These are phyloP conservation scores for Pichia sp. DNA, from an alignment of 1,139 yeast genomes.

Conservation along the genomic window DNA sequence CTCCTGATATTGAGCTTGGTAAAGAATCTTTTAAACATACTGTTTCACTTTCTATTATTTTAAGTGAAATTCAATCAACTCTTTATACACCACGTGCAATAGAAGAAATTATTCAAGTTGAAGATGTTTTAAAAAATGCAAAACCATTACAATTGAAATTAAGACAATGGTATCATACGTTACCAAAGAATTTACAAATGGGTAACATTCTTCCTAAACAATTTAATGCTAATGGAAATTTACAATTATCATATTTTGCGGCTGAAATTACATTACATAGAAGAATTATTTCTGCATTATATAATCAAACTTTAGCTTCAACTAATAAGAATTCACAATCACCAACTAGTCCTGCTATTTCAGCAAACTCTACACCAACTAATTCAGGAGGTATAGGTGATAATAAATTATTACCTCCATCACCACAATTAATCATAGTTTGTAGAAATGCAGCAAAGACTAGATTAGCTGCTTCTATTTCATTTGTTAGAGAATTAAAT, in stretches of 20 bases:
- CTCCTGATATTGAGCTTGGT: conserved; percentile 60
- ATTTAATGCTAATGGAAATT: conserved; percentile 56
- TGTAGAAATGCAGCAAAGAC: conserved; percentile 84
- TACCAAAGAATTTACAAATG: conserved; percentile 70
- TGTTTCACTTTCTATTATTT: conserved; percentile 60
- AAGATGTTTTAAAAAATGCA: conserved; percentile 63
- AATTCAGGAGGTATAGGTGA: too few species aligned
- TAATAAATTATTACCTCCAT: conserved; percentile 50
- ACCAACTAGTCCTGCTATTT: neutral
- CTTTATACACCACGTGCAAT: conserved; percentile 68
- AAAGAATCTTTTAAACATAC: conserved; percentile 63
- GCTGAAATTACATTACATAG: conserved; percentile 82
- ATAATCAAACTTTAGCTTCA: conserved; percentile 7
- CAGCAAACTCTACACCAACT: neutral
- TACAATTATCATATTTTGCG: conserved; percentile 81
- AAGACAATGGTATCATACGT: conserved; percentile 77
- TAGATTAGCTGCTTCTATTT: conserved; percentile 72
- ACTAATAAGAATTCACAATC: neutral
- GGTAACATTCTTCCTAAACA: conserved; percentile 53
- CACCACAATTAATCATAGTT: conserved; percentile 58
- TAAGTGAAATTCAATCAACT: conserved; percentile 64
- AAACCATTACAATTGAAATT: conserved; percentile 79
- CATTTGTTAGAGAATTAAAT: conserved; percentile 66
- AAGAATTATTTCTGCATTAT: conserved; percentile 58
- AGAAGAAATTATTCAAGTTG: conserved; percentile 49